phyloP scores from a whole-genome alignment of 306 rosid genomes.

The Cicer cuneatum region DNA sequence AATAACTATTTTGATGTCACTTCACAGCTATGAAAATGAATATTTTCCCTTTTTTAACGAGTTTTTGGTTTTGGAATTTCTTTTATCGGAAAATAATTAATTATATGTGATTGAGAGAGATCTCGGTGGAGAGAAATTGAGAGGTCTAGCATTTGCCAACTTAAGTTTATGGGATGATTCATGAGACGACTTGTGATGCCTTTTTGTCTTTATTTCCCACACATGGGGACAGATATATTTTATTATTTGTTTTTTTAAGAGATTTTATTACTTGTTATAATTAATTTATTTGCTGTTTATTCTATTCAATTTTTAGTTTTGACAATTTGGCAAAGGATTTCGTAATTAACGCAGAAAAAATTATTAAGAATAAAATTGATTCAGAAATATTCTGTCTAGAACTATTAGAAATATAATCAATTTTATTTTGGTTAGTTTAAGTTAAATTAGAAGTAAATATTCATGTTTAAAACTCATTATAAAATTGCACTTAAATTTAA shows the following conservation, averaged over 20 bases:
- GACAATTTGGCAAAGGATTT: neutral
- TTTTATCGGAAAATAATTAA: neutral
- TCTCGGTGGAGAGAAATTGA: constrained; percentile 14
- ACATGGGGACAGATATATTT: neutral
- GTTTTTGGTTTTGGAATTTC: neutral
- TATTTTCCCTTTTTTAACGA: neutral
- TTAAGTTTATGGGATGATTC: constrained; percentile 26
- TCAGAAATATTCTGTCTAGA: neutral
- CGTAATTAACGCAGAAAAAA: neutral
- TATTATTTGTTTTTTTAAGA: neutral
- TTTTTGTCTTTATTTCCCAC: neutral
- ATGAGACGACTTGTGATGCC: constrained; percentile 22
- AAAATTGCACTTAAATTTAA: neutral
- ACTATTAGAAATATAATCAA: neutral
- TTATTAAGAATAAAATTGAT: neutral
- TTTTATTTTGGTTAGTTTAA: neutral
- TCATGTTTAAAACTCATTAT: neutral
- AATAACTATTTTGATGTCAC: too few species aligned
- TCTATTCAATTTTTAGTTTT: neutral
- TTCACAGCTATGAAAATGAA: too few species aligned
- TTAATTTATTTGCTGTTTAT: neutral
- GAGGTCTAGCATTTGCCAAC: constrained; percentile 43
- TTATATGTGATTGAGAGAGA: neutral
- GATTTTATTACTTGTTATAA: neutral
- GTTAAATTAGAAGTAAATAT: neutral